These are phyloP conservation scores for Xylaria castorea DNA, from an alignment of 495 filamentous ascomycete species.

Conservation along the genomic window DNA sequence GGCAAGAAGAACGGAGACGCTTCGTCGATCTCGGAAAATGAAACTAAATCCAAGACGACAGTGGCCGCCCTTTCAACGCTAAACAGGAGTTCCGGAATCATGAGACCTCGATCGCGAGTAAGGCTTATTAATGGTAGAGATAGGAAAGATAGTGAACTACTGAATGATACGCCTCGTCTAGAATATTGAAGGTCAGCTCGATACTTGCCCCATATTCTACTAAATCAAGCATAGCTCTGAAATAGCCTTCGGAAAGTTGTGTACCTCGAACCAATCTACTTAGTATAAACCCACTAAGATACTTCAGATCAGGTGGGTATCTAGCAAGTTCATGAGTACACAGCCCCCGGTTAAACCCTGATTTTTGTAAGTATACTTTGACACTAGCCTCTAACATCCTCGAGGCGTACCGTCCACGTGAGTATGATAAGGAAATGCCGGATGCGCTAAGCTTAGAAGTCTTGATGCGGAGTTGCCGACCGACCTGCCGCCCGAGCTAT, in stretches of 20 bases:
- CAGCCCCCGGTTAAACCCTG: too few species aligned
- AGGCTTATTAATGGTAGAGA: slow-evolving; percentile 8
- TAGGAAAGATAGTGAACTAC: background rate
- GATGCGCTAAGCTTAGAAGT: background rate
- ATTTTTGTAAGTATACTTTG: too few species aligned
- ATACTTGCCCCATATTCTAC: too few species aligned
- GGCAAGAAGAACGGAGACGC: background rate
- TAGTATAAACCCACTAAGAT: too few species aligned
- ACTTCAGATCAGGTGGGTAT: too few species aligned
- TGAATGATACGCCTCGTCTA: too few species aligned
- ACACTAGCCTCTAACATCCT: too few species aligned
- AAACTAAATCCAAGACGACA: background rate
- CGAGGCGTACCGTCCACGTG: slow-evolving; percentile 6
- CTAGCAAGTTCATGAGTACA: too few species aligned
- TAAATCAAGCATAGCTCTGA: too few species aligned
- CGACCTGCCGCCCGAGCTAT: slow-evolving; percentile 3
- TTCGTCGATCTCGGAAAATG: background rate
- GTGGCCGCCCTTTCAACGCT: background rate
- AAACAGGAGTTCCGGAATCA: background rate
- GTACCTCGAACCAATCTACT: too few species aligned
- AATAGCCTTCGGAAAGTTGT: too few species aligned
- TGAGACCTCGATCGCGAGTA: background rate
- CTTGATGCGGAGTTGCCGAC: background rate
- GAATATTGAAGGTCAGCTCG: too few species aligned
- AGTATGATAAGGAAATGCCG: slow-evolving; percentile 9